phyloP scores from a whole-genome alignment of 2,329 filamentous ascomycete genomes.

The Penicillium frequentans region DNA sequence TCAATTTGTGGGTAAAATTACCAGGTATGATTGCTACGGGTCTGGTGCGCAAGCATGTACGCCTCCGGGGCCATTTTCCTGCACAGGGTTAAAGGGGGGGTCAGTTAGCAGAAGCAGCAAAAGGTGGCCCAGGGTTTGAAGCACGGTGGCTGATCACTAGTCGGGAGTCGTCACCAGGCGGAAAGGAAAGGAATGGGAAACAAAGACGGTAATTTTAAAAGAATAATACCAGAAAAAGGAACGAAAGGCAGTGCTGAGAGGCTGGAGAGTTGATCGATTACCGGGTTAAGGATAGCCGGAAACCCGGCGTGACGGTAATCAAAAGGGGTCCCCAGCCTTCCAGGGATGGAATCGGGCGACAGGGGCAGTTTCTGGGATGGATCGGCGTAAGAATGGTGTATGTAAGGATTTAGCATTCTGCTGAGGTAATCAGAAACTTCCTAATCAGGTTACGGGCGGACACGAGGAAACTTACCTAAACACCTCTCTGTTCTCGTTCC shows the following conservation, averaged over 20 bases:
- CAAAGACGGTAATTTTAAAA: constrained; percentile 7
- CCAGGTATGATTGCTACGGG: constrained; percentile 5
- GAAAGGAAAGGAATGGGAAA: constrained; percentile 31
- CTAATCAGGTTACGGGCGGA: neutral
- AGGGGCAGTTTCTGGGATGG: constrained; percentile 2
- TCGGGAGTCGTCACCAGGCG: constrained; percentile 20
- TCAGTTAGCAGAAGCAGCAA: constrained; percentile 20
- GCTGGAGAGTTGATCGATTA: constrained; percentile 12
- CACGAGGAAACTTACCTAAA: neutral
- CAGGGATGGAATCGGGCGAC: constrained; percentile 15
- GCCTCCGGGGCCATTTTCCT: constrained; percentile 16
- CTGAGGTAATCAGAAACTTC: neutral
- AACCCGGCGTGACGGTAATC: constrained; percentile 12
- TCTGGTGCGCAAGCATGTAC: constrained; percentile 20
- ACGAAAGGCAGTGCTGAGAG: neutral
- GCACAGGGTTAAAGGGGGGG: constrained; percentile 25
- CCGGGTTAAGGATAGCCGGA: constrained; percentile 7
- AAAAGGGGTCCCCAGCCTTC: constrained; percentile 6
- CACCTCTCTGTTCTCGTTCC: neutral
- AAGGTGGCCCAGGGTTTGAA: constrained; percentile 21
- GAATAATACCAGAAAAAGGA: constrained; percentile 1
- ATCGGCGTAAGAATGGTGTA: constrained; percentile 22
- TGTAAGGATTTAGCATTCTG: constrained; percentile 6
- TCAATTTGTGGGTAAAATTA: constrained; percentile 1
- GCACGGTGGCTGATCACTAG: constrained; percentile 30